Evolutionary conservation across 2,329 filamentous ascomycete genomes (phyloP), one percentile per base, ranked within the genome.

Genomic region (Calonectria pauciramosa): DNA sequence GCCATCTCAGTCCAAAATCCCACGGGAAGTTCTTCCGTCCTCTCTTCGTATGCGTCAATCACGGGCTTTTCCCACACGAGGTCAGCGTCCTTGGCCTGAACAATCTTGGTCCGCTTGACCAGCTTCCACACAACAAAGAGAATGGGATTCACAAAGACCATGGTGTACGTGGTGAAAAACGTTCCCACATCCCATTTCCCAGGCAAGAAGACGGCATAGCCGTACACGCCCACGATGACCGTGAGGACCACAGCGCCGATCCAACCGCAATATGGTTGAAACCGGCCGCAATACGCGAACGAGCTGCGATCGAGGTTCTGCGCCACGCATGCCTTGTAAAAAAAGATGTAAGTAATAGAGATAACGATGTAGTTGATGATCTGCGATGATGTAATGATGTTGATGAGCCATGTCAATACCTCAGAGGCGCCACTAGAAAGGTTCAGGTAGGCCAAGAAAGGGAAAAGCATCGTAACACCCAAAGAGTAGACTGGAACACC

Each of bases 61-160:
- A 52, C 23, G 11, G 49, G 49, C 49, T 52, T 52, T 34, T 63
- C 56, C 89, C 89, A 88, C 67, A 90, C 83, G 23, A 91, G 84
- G 77, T 91, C 90, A 2, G 86, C 87, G 74, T 92, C 87, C 7
- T 84, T 77, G 0, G 90, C 82, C 3, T 82, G 82, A 9, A 90
- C 84, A 49, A 89, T 83, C 73, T 86, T 87, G 2, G 91, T 92
- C 66, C 84, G 86, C 83, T 90, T 89, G 80, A 90, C 44, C 7
- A 92, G 6, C 82, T 93, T 93, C 89, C 90, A 93, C 76, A 85
- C 85, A n/a, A 86, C 38, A 77, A 87, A 91, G 32, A 89, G 83
- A 64, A 89, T 79, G 10, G 85, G 83, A 1, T 86, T 85, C 16
- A 90, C 78, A 20, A 89, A 81, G 44, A 86, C 79, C 86, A 89